Evolutionary conservation across 345 rosid genomes (phyloP), one percentile per base, ranked within the genome.

Genomic region (Diplotaxis tenuifolia): DNA sequence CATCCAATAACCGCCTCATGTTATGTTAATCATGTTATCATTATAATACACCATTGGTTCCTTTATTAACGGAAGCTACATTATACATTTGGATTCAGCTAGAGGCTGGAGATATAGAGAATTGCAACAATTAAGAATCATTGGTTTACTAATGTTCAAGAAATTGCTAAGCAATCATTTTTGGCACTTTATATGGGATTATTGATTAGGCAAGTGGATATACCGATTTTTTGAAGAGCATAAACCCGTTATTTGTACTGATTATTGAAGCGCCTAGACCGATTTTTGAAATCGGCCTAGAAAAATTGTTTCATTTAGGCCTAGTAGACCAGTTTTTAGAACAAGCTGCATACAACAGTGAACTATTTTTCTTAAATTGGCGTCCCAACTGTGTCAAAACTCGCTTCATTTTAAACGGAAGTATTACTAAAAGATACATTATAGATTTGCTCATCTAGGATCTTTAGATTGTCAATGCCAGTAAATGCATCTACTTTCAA

Each of bases 1-100:
- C 66, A 73, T 95, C 79, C 93, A 95, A 83, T 28, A 6, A 18
- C 6, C 1, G 7, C 34, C 18, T n/a, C 7, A 2, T 29, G 34
- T 42, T n/a, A 38, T 38, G 47, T 38, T 38, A 36, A 58, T 15
- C 21, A 29, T 58, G 63, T 58, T 58, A 4, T 58, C 29, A 58
- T 29, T 28, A 28, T 29, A 15, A 59, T 59, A 28, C 14, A 28
- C 62, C 62, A 27, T 27, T n/a, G 2, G 16, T 8, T 12, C 64
- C 16, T n/a, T 42, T 42, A 14, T 42, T 14, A 42, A 42, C 16
- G 50, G 16, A 42, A 14, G 50, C 50, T 42, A 42, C 50, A 42
- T 42, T 42, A 42, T 5, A 42, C 50, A 42, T 47, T 47, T 47
- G 53, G 53, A 16, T 47, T 15, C 53, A 7, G 20, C 21, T 16